phyloP scores from a whole-genome alignment of 768 basidiomycete genomes.

The Kwoniella mangroviensis region DNA sequence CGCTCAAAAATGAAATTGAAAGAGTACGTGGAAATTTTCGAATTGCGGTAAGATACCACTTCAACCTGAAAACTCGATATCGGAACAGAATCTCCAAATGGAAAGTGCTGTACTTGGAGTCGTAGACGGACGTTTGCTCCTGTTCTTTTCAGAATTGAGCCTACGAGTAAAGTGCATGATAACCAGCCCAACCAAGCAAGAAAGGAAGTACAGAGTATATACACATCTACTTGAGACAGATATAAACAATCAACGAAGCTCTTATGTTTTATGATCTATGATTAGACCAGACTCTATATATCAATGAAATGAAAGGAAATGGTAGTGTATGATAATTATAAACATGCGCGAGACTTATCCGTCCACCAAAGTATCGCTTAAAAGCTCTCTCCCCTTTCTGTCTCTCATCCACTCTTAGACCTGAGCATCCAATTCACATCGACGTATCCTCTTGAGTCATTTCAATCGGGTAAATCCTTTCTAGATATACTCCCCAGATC shows the following conservation, averaged over 20 bases:
- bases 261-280: background rate
- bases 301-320: background rate
- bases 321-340: background rate
- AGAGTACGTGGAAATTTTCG: no score
- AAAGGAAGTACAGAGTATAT: background rate
- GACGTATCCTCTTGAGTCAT: no score
- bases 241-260: background rate
- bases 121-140: no score
- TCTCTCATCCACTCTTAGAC: background rate
- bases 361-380: slow-evolving; percentile 6
- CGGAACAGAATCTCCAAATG: no score
- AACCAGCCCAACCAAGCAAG: background rate
- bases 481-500: no score
- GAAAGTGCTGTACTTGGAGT: no score
- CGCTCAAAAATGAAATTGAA: no score
- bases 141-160: background rate
- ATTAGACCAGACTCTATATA: background rate
- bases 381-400: background rate
- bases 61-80: no score
- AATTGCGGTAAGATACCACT: no score
- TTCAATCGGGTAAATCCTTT: no score
- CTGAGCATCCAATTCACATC: background rate
- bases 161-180: background rate
- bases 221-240: background rate
- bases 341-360: slow-evolving; percentile 3